These are phyloP conservation scores for Candida quercuum DNA, from an alignment of 805 yeast species.

Conservation along the genomic window DNA sequence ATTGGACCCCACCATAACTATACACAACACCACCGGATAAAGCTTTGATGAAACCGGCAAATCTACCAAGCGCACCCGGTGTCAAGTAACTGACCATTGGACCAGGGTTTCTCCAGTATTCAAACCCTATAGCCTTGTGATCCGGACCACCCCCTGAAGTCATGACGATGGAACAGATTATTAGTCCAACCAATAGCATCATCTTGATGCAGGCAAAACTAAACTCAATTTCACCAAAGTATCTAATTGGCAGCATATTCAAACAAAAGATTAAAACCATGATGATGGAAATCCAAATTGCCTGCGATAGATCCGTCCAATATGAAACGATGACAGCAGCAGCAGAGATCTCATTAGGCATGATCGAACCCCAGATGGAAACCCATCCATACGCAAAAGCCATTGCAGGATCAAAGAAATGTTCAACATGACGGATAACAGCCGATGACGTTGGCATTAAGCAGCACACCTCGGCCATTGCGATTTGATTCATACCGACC, in stretches of 20 bases:
- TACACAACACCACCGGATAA: slow-evolving; percentile 55
- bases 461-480: slow-evolving; percentile 33
- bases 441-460: slow-evolving; percentile 35
- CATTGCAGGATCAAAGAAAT: slow-evolving; percentile 37
- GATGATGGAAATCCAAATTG: slow-evolving; percentile 40
- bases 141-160: slow-evolving; percentile 61
- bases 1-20: slow-evolving; percentile 54
- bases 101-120: slow-evolving; percentile 29
- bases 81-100: slow-evolving; percentile 26
- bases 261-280: slow-evolving; percentile 29
- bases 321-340: slow-evolving; percentile 41
- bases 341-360: slow-evolving; percentile 41
- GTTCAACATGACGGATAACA: slow-evolving; percentile 31
- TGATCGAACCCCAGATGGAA: slow-evolving; percentile 33
- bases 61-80: slow-evolving; percentile 43
- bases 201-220: slow-evolving; percentile 58
- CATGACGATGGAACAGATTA: slow-evolving; percentile 47
- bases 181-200: slow-evolving; percentile 53
- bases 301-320: slow-evolving; percentile 41
- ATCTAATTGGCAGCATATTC: slow-evolving; percentile 31
- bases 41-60: slow-evolving; percentile 56
- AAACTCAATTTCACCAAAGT: slow-evolving; percentile 49
- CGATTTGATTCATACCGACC: slow-evolving; percentile 34
- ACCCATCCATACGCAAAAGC: slow-evolving; percentile 45
- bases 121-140: slow-evolving; percentile 29